These are phyloP conservation scores for Metschnikowia gelsemii DNA, from an alignment of 805 yeast species.

Conservation along the genomic window DNA sequence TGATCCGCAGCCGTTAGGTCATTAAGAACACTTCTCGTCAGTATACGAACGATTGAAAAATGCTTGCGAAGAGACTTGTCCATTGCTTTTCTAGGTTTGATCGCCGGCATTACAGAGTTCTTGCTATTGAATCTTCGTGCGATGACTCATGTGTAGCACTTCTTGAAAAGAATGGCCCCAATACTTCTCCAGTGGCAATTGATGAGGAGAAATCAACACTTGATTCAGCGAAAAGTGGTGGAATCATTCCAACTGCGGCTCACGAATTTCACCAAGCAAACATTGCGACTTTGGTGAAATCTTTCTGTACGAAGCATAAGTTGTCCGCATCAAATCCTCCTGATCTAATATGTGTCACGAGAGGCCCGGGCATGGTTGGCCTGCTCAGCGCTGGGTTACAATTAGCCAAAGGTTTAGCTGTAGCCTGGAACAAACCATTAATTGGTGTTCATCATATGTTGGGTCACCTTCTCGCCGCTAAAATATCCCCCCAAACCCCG, in stretches of 20 bases:
- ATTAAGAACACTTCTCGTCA: too few relatives aligned
- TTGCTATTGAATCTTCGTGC: conserved; percentile 91
- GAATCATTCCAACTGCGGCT: conserved; percentile 85
- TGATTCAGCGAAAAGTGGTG: conserved; percentile 67
- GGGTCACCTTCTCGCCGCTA: conserved; percentile 72
- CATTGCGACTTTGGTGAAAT: conserved; percentile 51
- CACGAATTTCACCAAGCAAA: conserved; percentile 69
- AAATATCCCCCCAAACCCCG: conserved; percentile 24
- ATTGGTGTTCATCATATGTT: conserved; percentile 96
- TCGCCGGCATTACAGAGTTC: conserved; percentile 50
- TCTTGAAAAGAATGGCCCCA: conserved; percentile 46
- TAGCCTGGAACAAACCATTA: conserved; percentile 75
- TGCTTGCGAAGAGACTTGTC: conserved; percentile 3
- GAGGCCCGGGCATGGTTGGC: conserved; percentile 98
- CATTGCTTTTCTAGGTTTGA: background rate
- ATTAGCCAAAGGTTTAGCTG: conserved; percentile 77
- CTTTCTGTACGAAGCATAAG: conserved; percentile 40
- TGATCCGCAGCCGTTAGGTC: conserved; percentile 1
- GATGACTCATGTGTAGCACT: conserved; percentile 93
- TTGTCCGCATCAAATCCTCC: conserved; percentile 41
- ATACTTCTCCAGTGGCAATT: conserved; percentile 47
- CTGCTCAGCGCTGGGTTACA: conserved; percentile 80
- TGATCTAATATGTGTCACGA: conserved; percentile 81
- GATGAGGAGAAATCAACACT: conserved; percentile 66
- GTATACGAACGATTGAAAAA: too few relatives aligned